Conservation (phyloP, 2,329 filamentous ascomycete genomes). For the Thielaviopsis populi region DNA sequence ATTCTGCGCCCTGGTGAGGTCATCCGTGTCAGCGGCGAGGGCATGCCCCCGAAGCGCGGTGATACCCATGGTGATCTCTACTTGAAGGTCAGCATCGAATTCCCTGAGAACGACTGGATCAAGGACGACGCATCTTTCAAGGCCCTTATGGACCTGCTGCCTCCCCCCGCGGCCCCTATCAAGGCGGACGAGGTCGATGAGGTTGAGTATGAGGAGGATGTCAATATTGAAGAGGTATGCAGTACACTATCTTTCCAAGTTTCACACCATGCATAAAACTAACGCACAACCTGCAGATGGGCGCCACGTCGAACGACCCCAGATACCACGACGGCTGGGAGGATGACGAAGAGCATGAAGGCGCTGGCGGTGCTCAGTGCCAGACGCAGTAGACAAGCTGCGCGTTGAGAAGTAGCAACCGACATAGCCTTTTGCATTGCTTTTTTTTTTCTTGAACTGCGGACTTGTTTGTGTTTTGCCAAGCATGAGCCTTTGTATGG, state of each 20-base stretch:
- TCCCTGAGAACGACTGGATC: conserved; percentile 78
- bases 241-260: background rate
- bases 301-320: conserved; percentile 54
- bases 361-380: conserved; percentile 45
- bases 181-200: conserved; percentile 67
- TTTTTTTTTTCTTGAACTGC: conserved; percentile 1
- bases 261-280: background rate
- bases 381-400: conserved; percentile 46
- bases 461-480: background rate
- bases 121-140: conserved; percentile 55
- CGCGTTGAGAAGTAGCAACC: background rate
- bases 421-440: background rate
- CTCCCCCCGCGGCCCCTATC: conserved; percentile 45
- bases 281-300: conserved; percentile 37
- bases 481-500: background rate
- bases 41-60: conserved; percentile 83
- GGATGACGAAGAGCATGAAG: conserved; percentile 54
- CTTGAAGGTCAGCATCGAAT: conserved; percentile 69
- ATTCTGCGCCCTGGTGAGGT: conserved; percentile 71
- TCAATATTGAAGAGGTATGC: conserved; percentile 61
- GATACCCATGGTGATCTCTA: conserved; percentile 79
- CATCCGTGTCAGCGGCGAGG: conserved; percentile 74
- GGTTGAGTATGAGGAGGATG: conserved; percentile 71
- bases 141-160: conserved; percentile 60
- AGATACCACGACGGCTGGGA: conserved; percentile 52